phyloP scores from a whole-genome alignment of 2,329 filamentous ascomycete species.

The Scytalidium sp. region DNA sequence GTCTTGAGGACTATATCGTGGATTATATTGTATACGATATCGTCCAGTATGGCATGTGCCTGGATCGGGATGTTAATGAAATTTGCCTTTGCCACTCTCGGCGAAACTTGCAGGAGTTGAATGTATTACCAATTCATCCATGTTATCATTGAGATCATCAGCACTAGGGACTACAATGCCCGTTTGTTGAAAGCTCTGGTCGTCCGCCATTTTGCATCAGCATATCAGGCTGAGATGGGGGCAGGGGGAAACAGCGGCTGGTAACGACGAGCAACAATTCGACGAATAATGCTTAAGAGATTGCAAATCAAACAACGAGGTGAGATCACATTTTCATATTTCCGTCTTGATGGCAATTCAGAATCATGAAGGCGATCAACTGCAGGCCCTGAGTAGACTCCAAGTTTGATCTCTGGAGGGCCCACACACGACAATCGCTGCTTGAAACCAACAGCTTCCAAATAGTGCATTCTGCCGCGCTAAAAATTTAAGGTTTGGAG shows the following conservation, averaged over 20 bases:
- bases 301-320: background rate
- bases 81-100: conserved; percentile 7
- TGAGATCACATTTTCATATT: background rate
- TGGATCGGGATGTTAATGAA: conserved; percentile 25
- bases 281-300: background rate
- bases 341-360: background rate
- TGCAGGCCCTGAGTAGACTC: background rate
- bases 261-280: background rate
- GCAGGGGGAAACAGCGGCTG: background rate
- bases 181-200: conserved; percentile 16
- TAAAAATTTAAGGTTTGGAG: conserved; percentile 12
- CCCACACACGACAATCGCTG: background rate
- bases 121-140: conserved; percentile 55
- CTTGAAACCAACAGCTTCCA: conserved; percentile 16
- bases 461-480: conserved; percentile 4
- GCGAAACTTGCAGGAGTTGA: conserved; percentile 9
- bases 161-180: conserved; percentile 53
- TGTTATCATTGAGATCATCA: conserved; percentile 35
- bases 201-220: conserved; percentile 11
- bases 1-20: conserved; percentile 71
- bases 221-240: conserved; percentile 2
- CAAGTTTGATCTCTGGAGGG: background rate
- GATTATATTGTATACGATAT: conserved; percentile 73
- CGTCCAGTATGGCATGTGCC: conserved; percentile 68
- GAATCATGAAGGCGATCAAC: background rate